Base-by-base conservation (phyloP, 129 eudicot species). In the Kitagawia praeruptora region DNA sequence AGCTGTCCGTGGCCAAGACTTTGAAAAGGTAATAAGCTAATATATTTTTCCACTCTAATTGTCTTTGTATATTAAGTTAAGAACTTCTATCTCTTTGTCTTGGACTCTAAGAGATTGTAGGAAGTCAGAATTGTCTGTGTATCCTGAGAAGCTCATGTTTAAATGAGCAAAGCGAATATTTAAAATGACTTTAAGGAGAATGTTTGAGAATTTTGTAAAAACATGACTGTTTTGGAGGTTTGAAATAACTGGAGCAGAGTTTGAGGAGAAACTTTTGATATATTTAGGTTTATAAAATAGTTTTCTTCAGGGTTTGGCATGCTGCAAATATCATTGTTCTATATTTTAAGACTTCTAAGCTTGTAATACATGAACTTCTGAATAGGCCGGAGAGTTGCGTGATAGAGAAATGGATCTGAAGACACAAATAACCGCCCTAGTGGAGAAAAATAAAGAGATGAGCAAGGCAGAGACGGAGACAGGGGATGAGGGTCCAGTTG, bases 391-490 rank as follows among this genome's bases (percentile, higher is more conserved):
- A 74, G 92, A 84, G 79, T 86, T 93, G 79, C 96, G 93, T 67
- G 98, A 93, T 70, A 82, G 92, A 82, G 98, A 90, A 81, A 88
- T 89, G 96, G 98, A 93, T 80, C 92, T 93, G 10, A 93, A 78
- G 88, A 88, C 96, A 5, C 93, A 90, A 58, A 89, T 93, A 40
- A 82, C 93, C 12, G 92, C 92, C 73, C 91, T 93, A 2, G 77
- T 93, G 16, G 92, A 89, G 66, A 93, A 93, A 81, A 88, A 83
- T 87, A 90, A 93, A 79, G 98, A 93, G 83, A 85, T 90, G 91
- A 84, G 81, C 87, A 87, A 90, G 82, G 98, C 96, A n/a, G 98
- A 92, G 72, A 80, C 85, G 16, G 97, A 92, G 78, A 85, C 97
- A 4, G 97, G 92, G 51, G 98, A 93, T 39, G 89, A 45, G 8